A percentile compares a stretch with the other conserved stretches of the same genome.
Evolutionary conservation across 805 yeast genomes (phyloP).

Genomic region (Blastobotrys americana): DNA sequence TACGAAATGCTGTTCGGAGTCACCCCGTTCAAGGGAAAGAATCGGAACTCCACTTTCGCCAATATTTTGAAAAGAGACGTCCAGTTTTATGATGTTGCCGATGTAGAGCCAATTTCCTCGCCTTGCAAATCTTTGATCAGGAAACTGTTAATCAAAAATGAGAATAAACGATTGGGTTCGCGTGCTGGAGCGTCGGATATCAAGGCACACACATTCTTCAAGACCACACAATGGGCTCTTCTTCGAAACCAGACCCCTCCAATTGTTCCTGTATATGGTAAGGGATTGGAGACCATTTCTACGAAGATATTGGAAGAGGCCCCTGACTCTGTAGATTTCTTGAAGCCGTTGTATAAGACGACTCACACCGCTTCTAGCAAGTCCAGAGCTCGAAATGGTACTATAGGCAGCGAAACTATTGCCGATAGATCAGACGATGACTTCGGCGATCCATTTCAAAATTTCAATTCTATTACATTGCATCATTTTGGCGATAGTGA

Average conservation of each 20-base stretch:
- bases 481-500: conserved; percentile 57
- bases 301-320: conserved; percentile 18
- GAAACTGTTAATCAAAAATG: conserved; percentile 82
- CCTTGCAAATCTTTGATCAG: conserved; percentile 72
- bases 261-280: conserved; percentile 74
- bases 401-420: not conserved
- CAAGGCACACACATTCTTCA: conserved; percentile 85
- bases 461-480: conserved; percentile 78
- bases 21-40: conserved; percentile 92
- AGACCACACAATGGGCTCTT: conserved; percentile 90
- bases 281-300: conserved; percentile 5
- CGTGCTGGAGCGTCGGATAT: conserved; percentile 93
- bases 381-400: not conserved
- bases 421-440: conserved; percentile 5
- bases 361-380: conserved; percentile 6
- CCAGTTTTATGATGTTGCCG: conserved; percentile 54
- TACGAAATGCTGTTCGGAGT: conserved; percentile 95
- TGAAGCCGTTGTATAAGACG: conserved; percentile 1
- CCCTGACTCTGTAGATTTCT: conserved; percentile 29
- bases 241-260: conserved; percentile 92
- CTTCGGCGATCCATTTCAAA: conserved; percentile 69
- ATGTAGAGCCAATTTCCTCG: conserved; percentile 52
- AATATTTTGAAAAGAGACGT: conserved; percentile 82
- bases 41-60: conserved; percentile 82
- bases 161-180: conserved; percentile 80